Conservation (phyloP, 495 filamentous ascomycete species). For the Daldinia decipiens region DNA sequence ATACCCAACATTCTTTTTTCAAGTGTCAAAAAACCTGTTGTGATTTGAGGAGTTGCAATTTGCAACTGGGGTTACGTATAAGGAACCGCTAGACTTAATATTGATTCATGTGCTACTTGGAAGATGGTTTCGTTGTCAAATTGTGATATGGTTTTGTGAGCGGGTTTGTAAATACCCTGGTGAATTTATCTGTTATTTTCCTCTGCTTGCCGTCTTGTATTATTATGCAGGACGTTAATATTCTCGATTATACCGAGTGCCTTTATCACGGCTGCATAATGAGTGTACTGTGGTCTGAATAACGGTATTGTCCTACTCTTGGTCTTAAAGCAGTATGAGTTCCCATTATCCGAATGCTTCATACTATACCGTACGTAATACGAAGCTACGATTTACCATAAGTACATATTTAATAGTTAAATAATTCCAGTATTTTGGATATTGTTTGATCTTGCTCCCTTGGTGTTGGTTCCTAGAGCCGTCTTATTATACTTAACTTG, state of each 20-base stretch:
- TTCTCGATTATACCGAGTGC: neutral
- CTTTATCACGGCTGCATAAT: neutral
- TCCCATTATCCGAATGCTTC: neutral
- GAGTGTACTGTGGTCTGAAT: neutral
- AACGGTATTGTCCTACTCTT: neutral
- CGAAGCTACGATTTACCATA: neutral
- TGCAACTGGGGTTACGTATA: slow-evolving; percentile 45
- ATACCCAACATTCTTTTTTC: slow-evolving; percentile 42
- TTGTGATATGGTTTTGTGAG: slow-evolving; percentile 17
- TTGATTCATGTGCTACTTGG: slow-evolving; percentile 45
- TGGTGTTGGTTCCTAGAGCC: neutral
- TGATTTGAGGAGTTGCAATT: slow-evolving; percentile 41
- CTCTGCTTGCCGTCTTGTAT: slow-evolving; percentile 4
- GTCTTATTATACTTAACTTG: too few relatives aligned
- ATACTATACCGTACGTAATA: neutral
- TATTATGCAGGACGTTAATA: neutral
- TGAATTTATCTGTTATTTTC: slow-evolving; percentile 6
- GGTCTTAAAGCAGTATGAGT: neutral
- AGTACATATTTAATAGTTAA: neutral
- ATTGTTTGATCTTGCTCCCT: neutral
- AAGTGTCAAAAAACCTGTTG: slow-evolving; percentile 46
- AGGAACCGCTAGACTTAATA: slow-evolving; percentile 51
- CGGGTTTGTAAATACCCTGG: slow-evolving; percentile 17
- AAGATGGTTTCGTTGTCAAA: slow-evolving; percentile 20
- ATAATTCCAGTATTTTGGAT: neutral